Evolutionary conservation across 2,329 filamentous ascomycete species (phyloP).

Genomic region (Aspergillus clavatus): DNA sequence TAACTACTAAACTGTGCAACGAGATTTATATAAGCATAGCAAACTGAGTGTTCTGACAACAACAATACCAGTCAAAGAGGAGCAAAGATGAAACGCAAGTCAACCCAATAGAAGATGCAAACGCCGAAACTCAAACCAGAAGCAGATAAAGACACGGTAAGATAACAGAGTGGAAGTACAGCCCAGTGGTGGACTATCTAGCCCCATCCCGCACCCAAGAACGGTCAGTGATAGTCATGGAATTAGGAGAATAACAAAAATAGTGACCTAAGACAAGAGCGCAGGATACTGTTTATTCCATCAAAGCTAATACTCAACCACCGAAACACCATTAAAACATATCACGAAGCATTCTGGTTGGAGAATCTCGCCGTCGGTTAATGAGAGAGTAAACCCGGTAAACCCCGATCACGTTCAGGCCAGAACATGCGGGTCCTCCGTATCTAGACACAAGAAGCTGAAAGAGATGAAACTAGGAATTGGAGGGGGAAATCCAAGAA

Average conservation of each 20-base stretch:
- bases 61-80: conserved; percentile 12
- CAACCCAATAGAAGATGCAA: conserved; percentile 29
- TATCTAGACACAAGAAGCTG: conserved; percentile 16
- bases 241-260: conserved; percentile 9
- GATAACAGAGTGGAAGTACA: conserved; percentile 23
- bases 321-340: conserved; percentile 12
- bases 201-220: conserved; percentile 18
- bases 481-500: conserved; percentile 2
- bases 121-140: conserved; percentile 29
- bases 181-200: conserved; percentile 27
- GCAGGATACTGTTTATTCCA: conserved; percentile 4
- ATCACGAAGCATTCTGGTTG: conserved; percentile 10
- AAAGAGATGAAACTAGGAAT: conserved; percentile 1
- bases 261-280: conserved; percentile 6
- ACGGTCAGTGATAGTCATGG: conserved; percentile 9
- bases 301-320: conserved; percentile 6
- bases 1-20: not conserved
- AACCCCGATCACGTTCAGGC: conserved; percentile 7
- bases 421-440: conserved; percentile 11
- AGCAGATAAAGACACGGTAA: conserved; percentile 24
- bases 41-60: conserved; percentile 26
- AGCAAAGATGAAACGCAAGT: conserved; percentile 24
- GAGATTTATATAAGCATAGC: conserved; percentile 33
- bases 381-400: conserved; percentile 3
- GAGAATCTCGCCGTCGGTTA: conserved; percentile 6